A percentile compares a stretch with the other conserved stretches of the same genome.
Conservation (phyloP, 2,329 filamentous ascomycete species). For the Colletotrichum truncatum region DNA sequence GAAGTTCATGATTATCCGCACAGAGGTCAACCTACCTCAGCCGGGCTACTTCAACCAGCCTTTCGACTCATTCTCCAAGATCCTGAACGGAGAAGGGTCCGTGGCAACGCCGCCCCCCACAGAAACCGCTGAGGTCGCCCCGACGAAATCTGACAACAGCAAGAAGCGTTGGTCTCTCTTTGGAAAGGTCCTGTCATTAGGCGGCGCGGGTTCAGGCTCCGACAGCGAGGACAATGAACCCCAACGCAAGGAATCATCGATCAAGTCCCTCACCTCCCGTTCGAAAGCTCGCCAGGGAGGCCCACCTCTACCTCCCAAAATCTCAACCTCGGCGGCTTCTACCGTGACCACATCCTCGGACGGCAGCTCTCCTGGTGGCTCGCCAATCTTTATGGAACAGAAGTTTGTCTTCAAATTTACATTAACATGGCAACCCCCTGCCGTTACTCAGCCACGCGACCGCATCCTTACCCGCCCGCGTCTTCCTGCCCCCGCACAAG, state of each 20-base stretch:
- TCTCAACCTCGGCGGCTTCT: constrained; percentile 36
- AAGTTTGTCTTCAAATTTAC: constrained; percentile 79
- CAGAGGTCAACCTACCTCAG: constrained; percentile 66
- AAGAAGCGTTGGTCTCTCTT: constrained; percentile 73
- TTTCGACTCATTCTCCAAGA: constrained; percentile 55
- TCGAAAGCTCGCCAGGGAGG: constrained; percentile 25
- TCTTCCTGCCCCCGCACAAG: constrained; percentile 76
- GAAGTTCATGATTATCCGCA: constrained; percentile 87
- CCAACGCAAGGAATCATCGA: constrained; percentile 60
- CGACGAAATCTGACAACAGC: constrained; percentile 37
- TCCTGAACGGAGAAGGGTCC: constrained; percentile 20
- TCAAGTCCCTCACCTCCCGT: constrained; percentile 39
- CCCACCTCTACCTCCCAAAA: constrained; percentile 48
- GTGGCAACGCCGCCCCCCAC: constrained; percentile 13
- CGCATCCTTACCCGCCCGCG: constrained; percentile 74
- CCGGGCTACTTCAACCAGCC: constrained; percentile 55
- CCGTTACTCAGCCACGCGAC: constrained; percentile 63
- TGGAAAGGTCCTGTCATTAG: constrained; percentile 66
- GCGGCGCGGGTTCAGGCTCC: constrained; percentile 41
- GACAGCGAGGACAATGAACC: constrained; percentile 56
- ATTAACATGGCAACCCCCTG: constrained; percentile 69
- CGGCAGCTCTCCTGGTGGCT: constrained; percentile 62
- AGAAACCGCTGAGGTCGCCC: constrained; percentile 31
- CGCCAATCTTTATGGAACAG: constrained; percentile 63
- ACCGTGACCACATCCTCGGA: constrained; percentile 53